phyloP scores from a whole-genome alignment of 2,329 filamentous ascomycete genomes.

The Pezicula carpinea region DNA sequence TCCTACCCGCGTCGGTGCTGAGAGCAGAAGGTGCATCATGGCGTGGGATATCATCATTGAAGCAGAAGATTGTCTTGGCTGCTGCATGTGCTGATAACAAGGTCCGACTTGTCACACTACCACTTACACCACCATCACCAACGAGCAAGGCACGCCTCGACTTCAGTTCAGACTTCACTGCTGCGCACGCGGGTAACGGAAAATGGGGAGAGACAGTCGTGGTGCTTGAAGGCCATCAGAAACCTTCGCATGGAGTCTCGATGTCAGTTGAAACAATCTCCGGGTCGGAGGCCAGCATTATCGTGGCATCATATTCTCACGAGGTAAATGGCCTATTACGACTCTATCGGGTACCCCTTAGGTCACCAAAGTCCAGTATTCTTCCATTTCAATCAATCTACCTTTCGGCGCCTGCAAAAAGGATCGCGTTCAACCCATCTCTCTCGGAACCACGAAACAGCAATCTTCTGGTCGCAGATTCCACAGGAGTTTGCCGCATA shows the following conservation, averaged over 20 bases:
- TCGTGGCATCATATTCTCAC: constrained; percentile 56
- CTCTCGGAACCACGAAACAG: constrained; percentile 37
- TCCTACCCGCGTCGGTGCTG: constrained; percentile 45
- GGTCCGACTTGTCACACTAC: constrained; percentile 53
- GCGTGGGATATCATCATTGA: constrained; percentile 42
- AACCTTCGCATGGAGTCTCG: constrained; percentile 49
- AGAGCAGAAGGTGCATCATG: constrained; percentile 44
- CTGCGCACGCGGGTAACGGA: constrained; percentile 52
- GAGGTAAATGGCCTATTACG: constrained; percentile 55
- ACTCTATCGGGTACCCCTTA: constrained; percentile 52
- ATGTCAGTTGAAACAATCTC: constrained; percentile 38
- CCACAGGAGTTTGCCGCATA: constrained; percentile 52
- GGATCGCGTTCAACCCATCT: constrained; percentile 57
- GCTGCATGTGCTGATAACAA: constrained; percentile 55
- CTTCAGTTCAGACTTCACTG: constrained; percentile 44
- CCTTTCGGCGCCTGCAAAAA: constrained; percentile 47
- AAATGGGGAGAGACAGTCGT: constrained; percentile 59
- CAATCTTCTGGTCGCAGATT: constrained; percentile 53
- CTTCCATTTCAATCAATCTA: constrained; percentile 58
- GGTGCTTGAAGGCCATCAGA: constrained; percentile 48
- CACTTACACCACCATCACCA: constrained; percentile 57
- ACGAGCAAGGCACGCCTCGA: constrained; percentile 52
- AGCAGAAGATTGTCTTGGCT: constrained; percentile 55
- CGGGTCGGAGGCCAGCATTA: constrained; percentile 40
- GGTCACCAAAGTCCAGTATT: constrained; percentile 24